These are phyloP conservation scores for Saccharomycopsis crataegensis DNA, from an alignment of 1,139 yeast genomes.

Conservation along the genomic window DNA sequence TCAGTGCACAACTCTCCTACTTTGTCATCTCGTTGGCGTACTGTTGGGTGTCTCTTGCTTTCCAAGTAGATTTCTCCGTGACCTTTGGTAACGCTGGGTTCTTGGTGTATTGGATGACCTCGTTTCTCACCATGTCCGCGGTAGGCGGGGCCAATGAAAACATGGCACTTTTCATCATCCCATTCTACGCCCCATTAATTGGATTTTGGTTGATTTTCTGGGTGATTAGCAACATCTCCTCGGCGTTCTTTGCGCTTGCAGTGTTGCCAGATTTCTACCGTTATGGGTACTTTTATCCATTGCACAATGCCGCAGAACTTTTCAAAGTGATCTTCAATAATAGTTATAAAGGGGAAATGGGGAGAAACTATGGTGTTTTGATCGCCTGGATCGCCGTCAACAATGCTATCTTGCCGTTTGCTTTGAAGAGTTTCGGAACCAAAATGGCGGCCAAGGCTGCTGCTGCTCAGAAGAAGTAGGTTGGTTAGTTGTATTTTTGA, in stretches of 20 bases:
- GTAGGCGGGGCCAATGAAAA: slow-evolving; percentile 62
- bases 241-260: slow-evolving; percentile 54
- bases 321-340: slow-evolving; percentile 50
- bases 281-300: slow-evolving; percentile 61
- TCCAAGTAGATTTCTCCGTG: slow-evolving; percentile 43
- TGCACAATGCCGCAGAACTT: slow-evolving; percentile 50
- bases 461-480: slow-evolving; percentile 1
- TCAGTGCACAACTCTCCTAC: slow-evolving; percentile 41
- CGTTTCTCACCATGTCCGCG: slow-evolving; percentile 52
- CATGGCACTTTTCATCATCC: slow-evolving; percentile 41
- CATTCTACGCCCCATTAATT: slow-evolving; percentile 39
- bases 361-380: slow-evolving; percentile 52
- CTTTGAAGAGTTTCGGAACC: slow-evolving; percentile 29
- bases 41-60: slow-evolving; percentile 51
- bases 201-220: slow-evolving; percentile 60
- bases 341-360: slow-evolving; percentile 48
- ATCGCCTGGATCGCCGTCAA: slow-evolving; percentile 52
- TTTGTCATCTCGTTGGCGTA: slow-evolving; percentile 48
- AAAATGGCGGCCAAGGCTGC: slow-evolving; percentile 26
- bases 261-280: slow-evolving; percentile 46
- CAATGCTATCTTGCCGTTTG: slow-evolving; percentile 38
- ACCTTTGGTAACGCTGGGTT: slow-evolving; percentile 59
- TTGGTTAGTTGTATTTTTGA: neutral
- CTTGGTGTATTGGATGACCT: slow-evolving; percentile 56
- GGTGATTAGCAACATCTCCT: slow-evolving; percentile 53